These are phyloP conservation scores for Geotrichum fermentans DNA, from an alignment of 1,139 yeast species.

Conservation along the genomic window DNA sequence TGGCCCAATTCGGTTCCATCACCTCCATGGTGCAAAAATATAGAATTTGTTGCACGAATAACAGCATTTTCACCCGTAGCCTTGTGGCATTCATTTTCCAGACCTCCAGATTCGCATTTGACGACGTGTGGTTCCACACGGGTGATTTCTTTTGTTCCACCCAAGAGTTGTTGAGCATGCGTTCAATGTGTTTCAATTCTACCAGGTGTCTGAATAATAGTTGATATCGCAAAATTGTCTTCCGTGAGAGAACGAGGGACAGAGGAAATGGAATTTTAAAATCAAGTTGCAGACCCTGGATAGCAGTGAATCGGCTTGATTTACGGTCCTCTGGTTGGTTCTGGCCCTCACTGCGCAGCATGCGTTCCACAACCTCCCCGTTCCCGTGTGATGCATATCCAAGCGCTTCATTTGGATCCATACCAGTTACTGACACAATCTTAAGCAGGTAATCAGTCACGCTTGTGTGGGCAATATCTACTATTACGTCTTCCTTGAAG, in stretches of 20 bases:
- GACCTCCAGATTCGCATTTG: slow-evolving; percentile 39
- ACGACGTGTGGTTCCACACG: slow-evolving; percentile 58
- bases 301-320: slow-evolving; percentile 35
- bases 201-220: slow-evolving; percentile 68
- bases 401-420: slow-evolving; percentile 46
- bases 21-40: slow-evolving; percentile 58
- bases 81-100: slow-evolving; percentile 58
- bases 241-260: slow-evolving; percentile 65
- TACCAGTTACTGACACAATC: slow-evolving; percentile 58
- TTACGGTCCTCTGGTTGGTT: neutral
- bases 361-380: slow-evolving; percentile 6
- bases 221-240: slow-evolving; percentile 74
- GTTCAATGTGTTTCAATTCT: slow-evolving; percentile 57
- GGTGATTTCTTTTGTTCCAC: slow-evolving; percentile 59
- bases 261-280: slow-evolving; percentile 79
- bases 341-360: slow-evolving; percentile 1
- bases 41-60: slow-evolving; percentile 53
- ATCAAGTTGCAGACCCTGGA: slow-evolving; percentile 61
- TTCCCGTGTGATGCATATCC: slow-evolving; percentile 11
- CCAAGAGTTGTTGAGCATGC: slow-evolving; percentile 65
- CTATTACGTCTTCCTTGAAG: slow-evolving; percentile 38
- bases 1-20: slow-evolving; percentile 52
- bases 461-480: slow-evolving; percentile 30
- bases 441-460: slow-evolving; percentile 58
- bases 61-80: slow-evolving; percentile 58